These are phyloP conservation scores for Yamadazyma siamensis DNA, from an alignment of 1,139 yeast genomes.

Conservation along the genomic window DNA sequence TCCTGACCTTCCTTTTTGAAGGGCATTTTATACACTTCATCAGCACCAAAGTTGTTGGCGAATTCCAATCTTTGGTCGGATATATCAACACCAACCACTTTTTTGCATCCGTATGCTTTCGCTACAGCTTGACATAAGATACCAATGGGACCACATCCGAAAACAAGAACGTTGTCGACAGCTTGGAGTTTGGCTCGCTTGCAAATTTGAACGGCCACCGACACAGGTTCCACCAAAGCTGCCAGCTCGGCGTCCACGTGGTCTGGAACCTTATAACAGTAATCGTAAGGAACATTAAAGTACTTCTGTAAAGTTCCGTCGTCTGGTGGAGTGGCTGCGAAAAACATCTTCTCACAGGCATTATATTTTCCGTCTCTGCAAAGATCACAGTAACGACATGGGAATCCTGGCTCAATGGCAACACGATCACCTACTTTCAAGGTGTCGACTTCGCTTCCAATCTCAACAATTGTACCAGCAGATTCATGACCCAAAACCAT, in stretches of 20 bases:
- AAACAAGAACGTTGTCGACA: slow-evolving; percentile 23
- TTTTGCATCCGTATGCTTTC: slow-evolving; percentile 27
- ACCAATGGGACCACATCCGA: slow-evolving; percentile 36
- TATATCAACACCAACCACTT: slow-evolving; percentile 27
- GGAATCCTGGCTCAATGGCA: slow-evolving; percentile 73
- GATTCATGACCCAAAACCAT: slow-evolving; percentile 80
- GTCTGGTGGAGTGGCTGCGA: slow-evolving; percentile 77
- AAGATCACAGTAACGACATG: slow-evolving; percentile 70
- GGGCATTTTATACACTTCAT: slow-evolving; percentile 17
- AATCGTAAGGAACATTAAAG: slow-evolving; percentile 67
- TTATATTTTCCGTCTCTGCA: slow-evolving; percentile 77
- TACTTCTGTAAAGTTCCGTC: slow-evolving; percentile 63
- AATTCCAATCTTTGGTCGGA: slow-evolving; percentile 26
- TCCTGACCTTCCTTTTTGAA: slow-evolving; percentile 11
- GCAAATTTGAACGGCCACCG: slow-evolving; percentile 31
- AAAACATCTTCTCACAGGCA: slow-evolving; percentile 77
- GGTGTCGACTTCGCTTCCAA: slow-evolving; percentile 57
- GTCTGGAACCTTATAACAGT: slow-evolving; percentile 33
- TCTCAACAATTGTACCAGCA: slow-evolving; percentile 65
- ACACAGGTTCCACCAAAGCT: slow-evolving; percentile 30
- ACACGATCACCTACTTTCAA: slow-evolving; percentile 76
- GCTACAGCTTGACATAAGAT: slow-evolving; percentile 27
- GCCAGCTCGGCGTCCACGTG: slow-evolving; percentile 28
- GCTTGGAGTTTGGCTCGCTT: slow-evolving; percentile 24
- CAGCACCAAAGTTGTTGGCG: slow-evolving; percentile 24